Base-by-base conservation (phyloP, 805 yeast species). In the Starmerella kuoi region DNA sequence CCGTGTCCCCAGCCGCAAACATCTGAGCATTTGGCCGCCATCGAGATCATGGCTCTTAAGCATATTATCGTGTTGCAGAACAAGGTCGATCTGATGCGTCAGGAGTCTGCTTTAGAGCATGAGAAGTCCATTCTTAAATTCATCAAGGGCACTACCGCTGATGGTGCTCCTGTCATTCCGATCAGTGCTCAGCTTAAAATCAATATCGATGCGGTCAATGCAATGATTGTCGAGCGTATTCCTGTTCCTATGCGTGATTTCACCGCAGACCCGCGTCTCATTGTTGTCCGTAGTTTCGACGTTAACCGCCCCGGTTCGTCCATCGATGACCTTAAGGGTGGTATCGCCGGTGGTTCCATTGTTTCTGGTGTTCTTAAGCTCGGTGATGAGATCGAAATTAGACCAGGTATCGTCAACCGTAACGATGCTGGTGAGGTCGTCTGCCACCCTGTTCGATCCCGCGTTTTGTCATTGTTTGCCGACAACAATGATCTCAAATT, bases 1-100 rank as follows among this genome's bases (percentile, higher is more conserved):
- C 77, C 94, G 42, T 91, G 99, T 72, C 99, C 99, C 48, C 99
- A 91, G 71, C 99, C 99, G 34, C 99, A 91, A 70, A 91, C 99
- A 15, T 81, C 94, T 12, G 99, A 91, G 70, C 99, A 91, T 72
- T 74, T 91, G 67, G 99, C 99, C 39, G 99, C 99, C 50, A 91
- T 91, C 59, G 98, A 91, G 70, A 91, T 93, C 64, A 91, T 91
- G 99, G 88, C 88, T 62, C 78, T 91, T 66, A 82, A 86, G 59
- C 97, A 91, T 62, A 95, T 91, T 47, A 83, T 91, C 53, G 88
- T 91, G 55, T 71, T 91, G 60, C 99, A 91, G 66, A 91, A 91
- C 67, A 91, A 91, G 69, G 99, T 93, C 46, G 99, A 91, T 73
- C 73, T 91, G 64, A 88, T 91, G 95, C 79, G 93, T 64, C 95